Evolutionary conservation across 225 moss, liverwort and hornwort species (phyloP).

Genomic region (Pseudoscleropodium purum): DNA sequence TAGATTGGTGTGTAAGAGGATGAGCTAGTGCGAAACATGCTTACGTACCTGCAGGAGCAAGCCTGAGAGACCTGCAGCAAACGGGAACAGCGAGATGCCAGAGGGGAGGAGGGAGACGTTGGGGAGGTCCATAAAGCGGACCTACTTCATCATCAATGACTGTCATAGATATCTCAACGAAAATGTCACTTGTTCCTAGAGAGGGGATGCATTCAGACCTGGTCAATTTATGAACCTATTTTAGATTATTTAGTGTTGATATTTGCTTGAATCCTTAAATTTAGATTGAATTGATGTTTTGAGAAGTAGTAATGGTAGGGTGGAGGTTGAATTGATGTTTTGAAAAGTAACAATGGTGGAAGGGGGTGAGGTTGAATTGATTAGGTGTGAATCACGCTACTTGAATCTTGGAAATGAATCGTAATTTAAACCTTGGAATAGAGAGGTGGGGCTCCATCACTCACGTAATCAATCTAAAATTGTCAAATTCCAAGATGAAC

Average conservation of each 20-base stretch:
- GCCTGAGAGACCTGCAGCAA: neutral
- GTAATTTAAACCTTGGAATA: neutral
- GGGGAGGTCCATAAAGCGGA: neutral
- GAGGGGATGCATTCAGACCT: fast-evolving
- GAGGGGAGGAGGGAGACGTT: neutral
- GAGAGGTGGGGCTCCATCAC: fast-evolving
- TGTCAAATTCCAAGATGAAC: neutral
- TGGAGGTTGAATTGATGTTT: neutral
- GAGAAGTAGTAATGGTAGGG: too few species aligned
- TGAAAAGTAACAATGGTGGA: too few species aligned
- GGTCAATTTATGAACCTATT: fast-evolving
- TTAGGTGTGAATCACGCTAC: fast-evolving
- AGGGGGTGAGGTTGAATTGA: neutral
- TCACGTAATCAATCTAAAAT: fast-evolving
- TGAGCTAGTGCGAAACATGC: neutral
- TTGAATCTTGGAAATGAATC: neutral
- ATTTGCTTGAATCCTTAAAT: neutral
- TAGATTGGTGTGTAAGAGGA: neutral
- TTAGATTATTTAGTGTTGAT: fast-evolving
- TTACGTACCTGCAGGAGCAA: neutral
- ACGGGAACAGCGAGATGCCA: neutral
- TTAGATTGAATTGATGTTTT: neutral
- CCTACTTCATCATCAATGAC: neutral
- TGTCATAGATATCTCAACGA: neutral
- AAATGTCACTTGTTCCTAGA: fast-evolving